Percentiles rank a stretch among this genome's conserved stretches.
Conservation (phyloP, 441 rosid genomes). For the Melastoma candidum region DNA sequence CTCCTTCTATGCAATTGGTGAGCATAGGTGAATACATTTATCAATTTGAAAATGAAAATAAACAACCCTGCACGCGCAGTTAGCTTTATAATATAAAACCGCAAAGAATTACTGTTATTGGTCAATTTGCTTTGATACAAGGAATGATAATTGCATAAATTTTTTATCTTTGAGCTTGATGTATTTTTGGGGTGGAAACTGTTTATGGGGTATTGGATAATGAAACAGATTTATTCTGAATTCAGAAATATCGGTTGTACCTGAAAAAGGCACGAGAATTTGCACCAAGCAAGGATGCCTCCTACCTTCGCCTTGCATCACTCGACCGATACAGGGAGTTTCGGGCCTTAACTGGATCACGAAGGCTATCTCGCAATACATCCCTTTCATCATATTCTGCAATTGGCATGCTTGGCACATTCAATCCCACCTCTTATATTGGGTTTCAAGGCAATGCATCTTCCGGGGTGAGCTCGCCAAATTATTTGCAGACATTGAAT, state of each 20-base stretch:
- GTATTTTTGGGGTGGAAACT: no score
- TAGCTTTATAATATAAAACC: no score
- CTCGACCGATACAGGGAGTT: conserved; percentile 48
- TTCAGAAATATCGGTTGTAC: conserved; percentile 81
- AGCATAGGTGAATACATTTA: background rate
- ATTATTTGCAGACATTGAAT: conserved; percentile 33
- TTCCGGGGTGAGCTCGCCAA: conserved; percentile 42
- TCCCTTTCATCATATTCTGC: conserved; percentile 44
- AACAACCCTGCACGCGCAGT: no score
- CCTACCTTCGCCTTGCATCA: conserved; percentile 46
- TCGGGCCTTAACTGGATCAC: conserved; percentile 34
- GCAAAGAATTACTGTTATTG: no score
- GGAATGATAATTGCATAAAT: no score
- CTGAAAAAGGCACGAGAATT: conserved; percentile 67
- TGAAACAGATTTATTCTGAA: conserved; percentile 15
- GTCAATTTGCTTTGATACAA: no score
- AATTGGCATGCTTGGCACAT: conserved; percentile 48
- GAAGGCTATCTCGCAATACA: conserved; percentile 32
- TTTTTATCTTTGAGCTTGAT: background rate
- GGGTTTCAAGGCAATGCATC: conserved; percentile 58
- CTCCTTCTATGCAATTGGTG: no score
- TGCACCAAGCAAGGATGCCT: conserved; percentile 48
- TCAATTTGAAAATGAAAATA: no score
- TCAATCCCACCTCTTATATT: conserved; percentile 51
- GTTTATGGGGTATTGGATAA: conserved; percentile 12